A percentile compares a stretch with the other conserved stretches of the same genome.
phyloP scores from a whole-genome alignment of 345 rosid species.

The Schrenkiella parvula region DNA sequence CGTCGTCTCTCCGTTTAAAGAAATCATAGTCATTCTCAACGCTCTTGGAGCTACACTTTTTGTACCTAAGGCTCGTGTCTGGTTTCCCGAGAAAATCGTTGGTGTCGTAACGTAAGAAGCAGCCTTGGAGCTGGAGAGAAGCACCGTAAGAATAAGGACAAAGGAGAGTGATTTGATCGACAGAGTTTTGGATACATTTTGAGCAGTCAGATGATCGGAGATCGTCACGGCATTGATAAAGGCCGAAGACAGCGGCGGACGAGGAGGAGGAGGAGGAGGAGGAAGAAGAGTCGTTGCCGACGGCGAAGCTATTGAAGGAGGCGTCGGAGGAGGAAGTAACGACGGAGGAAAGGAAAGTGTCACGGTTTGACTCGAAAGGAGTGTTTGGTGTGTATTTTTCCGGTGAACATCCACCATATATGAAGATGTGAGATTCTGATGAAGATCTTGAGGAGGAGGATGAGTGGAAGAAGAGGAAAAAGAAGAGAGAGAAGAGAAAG shows the following conservation, averaged over 20 bases:
- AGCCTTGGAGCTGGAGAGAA: constrained; percentile 70
- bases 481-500: constrained; percentile 11
- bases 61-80: constrained; percentile 59
- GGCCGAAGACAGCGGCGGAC: constrained; percentile 45
- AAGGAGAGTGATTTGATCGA: constrained; percentile 57
- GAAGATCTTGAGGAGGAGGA: constrained; percentile 35
- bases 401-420: constrained; percentile 76
- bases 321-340: constrained; percentile 60
- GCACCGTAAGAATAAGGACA: constrained; percentile 71
- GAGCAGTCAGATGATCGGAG: constrained; percentile 51
- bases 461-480: constrained; percentile 21
- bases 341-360: constrained; percentile 57
- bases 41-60: constrained; percentile 62
- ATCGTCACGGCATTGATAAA: constrained; percentile 88
- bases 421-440: constrained; percentile 43
- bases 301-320: constrained; percentile 45
- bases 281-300: constrained; percentile 57
- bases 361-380: constrained; percentile 58
- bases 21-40: constrained; percentile 57
- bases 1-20: constrained; percentile 67
- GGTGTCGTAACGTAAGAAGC: constrained; percentile 57
- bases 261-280: constrained; percentile 29
- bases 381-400: constrained; percentile 60
- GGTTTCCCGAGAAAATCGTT: constrained; percentile 60
- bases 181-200: constrained; percentile 49